Evolutionary conservation across 352 stramenopile species (phyloP).

Genomic region (Phytophthora sp.): DNA sequence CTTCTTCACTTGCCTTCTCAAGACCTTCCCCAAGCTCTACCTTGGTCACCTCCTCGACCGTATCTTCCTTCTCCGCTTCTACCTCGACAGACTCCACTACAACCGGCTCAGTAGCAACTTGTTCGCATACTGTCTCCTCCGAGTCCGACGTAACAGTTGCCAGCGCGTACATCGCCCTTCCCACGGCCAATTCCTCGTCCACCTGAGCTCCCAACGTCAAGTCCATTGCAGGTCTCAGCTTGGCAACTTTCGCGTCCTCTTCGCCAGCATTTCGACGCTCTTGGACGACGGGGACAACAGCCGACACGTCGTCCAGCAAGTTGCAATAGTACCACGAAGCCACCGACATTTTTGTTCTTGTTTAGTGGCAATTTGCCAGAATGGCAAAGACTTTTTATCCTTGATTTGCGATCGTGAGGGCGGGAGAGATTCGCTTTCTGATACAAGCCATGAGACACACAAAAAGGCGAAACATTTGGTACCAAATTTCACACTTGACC

Average conservation of each 20-base stretch:
- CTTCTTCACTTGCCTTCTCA: too few relatives aligned
- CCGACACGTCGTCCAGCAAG: slow-evolving; percentile 9
- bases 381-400: slow-evolving; percentile 4
- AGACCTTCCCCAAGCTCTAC: too few relatives aligned
- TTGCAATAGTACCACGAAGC: slow-evolving; percentile 40
- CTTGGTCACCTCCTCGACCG: not conserved
- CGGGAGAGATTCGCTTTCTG: slow-evolving; percentile 28
- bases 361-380: slow-evolving; percentile 15
- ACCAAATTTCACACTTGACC: not conserved
- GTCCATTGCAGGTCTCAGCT: not conserved
- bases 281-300: slow-evolving; percentile 21
- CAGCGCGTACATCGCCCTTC: slow-evolving; percentile 26
- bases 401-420: slow-evolving; percentile 26
- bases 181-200: slow-evolving; percentile 31
- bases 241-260: not conserved
- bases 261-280: slow-evolving; percentile 13
- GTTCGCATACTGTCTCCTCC: not conserved
- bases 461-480: slow-evolving; percentile 12
- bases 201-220: slow-evolving; percentile 1
- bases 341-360: slow-evolving; percentile 27
- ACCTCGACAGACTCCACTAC: not conserved
- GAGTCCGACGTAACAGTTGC: slow-evolving; percentile 15
- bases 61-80: not conserved
- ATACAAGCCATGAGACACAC: slow-evolving; percentile 15
- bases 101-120: not conserved